A percentile compares a stretch with the other conserved stretches of the same genome.
phyloP scores from a whole-genome alignment of 2,329 filamentous ascomycete species.

The Clonostachys byssicola region DNA sequence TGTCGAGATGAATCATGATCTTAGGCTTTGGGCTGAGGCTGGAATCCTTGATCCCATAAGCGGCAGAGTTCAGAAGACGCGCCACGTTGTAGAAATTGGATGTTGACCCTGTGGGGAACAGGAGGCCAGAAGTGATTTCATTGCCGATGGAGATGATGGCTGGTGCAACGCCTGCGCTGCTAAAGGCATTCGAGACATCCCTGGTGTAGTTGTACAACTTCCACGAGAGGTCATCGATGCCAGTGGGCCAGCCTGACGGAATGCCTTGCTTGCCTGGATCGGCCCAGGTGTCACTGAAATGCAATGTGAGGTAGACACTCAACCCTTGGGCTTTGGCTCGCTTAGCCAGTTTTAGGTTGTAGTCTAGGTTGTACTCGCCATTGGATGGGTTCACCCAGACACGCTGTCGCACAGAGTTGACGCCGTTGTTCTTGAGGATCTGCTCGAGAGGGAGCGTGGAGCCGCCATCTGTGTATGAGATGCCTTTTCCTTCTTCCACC shows the following conservation, averaged over 20 bases:
- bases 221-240: conserved; percentile 53
- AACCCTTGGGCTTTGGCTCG: conserved; percentile 60
- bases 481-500: conserved; percentile 57
- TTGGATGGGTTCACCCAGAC: conserved; percentile 66
- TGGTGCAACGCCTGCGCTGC: conserved; percentile 47
- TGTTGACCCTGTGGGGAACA: conserved; percentile 60
- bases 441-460: conserved; percentile 51
- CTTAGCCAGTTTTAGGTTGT: conserved; percentile 65
- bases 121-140: conserved; percentile 63
- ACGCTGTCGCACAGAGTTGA: conserved; percentile 68
- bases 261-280: conserved; percentile 60
- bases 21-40: conserved; percentile 51
- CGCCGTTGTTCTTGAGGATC: conserved; percentile 56
- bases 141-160: conserved; percentile 69
- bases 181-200: conserved; percentile 57
- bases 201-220: conserved; percentile 67
- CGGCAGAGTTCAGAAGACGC: conserved; percentile 57
- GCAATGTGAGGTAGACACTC: conserved; percentile 57
- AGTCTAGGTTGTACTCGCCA: conserved; percentile 64
- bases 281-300: conserved; percentile 69
- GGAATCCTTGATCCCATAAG: conserved; percentile 61
- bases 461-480: conserved; percentile 53
- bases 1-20: conserved; percentile 73
- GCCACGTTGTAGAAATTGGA: conserved; percentile 57
- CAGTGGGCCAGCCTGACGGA: conserved; percentile 60